These are phyloP conservation scores for Colletotrichum sp. DNA, from an alignment of 2,329 filamentous ascomycete genomes.

Conservation along the genomic window DNA sequence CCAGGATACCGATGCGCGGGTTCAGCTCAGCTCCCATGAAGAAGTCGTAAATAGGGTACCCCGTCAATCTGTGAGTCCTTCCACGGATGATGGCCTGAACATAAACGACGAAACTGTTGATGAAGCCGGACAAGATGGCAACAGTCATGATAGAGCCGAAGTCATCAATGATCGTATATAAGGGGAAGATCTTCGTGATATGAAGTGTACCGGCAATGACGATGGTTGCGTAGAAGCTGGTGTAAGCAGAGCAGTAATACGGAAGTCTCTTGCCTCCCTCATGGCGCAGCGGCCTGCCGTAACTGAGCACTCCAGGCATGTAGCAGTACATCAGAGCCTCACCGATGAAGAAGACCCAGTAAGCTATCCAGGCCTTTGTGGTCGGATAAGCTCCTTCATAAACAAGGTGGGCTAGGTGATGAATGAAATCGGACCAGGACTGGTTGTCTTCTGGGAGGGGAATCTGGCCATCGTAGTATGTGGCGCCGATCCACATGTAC, in stretches of 20 bases:
- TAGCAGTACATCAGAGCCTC: conserved; percentile 83
- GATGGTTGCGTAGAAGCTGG: conserved; percentile 88
- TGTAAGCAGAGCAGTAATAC: conserved; percentile 93
- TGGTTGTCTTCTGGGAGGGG: conserved; percentile 69
- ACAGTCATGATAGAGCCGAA: conserved; percentile 94
- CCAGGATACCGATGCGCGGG: conserved; percentile 81
- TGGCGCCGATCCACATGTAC: conserved; percentile 94
- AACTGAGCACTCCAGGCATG: conserved; percentile 85
- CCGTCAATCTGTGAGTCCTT: conserved; percentile 90
- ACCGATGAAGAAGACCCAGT: conserved; percentile 91
- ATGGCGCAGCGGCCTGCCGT: conserved; percentile 87
- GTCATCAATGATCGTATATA: conserved; percentile 93
- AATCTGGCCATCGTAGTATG: conserved; percentile 80
- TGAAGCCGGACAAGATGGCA: conserved; percentile 87
- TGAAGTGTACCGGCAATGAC: conserved; percentile 73
- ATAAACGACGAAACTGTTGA: conserved; percentile 85
- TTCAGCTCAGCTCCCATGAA: conserved; percentile 94
- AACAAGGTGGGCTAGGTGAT: conserved; percentile 68
- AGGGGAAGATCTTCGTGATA: conserved; percentile 80
- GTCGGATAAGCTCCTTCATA: conserved; percentile 46
- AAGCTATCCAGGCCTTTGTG: conserved; percentile 78
- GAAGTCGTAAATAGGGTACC: conserved; percentile 84
- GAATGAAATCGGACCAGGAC: conserved; percentile 67
- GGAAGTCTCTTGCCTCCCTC: conserved; percentile 82
- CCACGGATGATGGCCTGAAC: conserved; percentile 82